Conservation (phyloP, 352 stramenopile genomes). For the Phytophthora pseudosyringae region DNA sequence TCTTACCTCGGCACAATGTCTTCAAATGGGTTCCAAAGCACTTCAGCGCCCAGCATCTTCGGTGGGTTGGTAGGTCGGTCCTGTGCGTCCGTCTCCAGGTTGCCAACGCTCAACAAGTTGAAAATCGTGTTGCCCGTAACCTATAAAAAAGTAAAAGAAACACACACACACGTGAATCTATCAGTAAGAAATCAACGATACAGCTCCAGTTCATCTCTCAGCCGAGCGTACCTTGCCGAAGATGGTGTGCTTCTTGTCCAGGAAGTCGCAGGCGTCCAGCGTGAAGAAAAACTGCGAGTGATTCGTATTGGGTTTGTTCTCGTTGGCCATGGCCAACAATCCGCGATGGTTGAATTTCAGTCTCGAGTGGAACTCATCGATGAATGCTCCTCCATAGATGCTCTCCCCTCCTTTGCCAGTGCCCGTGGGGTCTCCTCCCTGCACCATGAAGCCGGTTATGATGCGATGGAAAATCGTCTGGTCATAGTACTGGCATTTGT, state of each 20-base stretch:
- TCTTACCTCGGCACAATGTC: slow-evolving; percentile 90
- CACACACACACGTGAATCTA: neutral
- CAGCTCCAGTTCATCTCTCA: neutral
- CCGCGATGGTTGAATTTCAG: slow-evolving; percentile 97
- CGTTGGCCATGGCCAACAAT: slow-evolving; percentile 95
- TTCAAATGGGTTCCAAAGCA: slow-evolving; percentile 96
- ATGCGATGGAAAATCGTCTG: slow-evolving; percentile 96
- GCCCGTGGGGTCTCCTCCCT: slow-evolving; percentile 93
- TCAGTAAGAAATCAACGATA: neutral
- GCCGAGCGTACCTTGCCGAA: slow-evolving; percentile 67
- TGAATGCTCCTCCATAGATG: slow-evolving; percentile 81
- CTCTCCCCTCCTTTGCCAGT: slow-evolving; percentile 85
- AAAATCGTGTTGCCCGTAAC: slow-evolving; percentile 98
- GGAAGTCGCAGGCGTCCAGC: slow-evolving; percentile 93
- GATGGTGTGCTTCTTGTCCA: slow-evolving; percentile 97
- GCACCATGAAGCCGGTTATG: slow-evolving; percentile 95
- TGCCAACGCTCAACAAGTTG: slow-evolving; percentile 94
- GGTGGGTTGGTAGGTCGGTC: slow-evolving; percentile 84
- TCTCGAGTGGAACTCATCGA: slow-evolving; percentile 94
- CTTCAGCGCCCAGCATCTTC: slow-evolving; percentile 86
- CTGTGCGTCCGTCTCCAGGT: slow-evolving; percentile 86
- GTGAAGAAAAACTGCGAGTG: slow-evolving; percentile 98
- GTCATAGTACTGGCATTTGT: slow-evolving; percentile 92
- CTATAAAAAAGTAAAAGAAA: slow-evolving; percentile 68
- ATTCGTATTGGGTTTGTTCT: slow-evolving; percentile 89